Percentiles rank a stretch among this genome's conserved stretches.
Conservation (phyloP, 2,329 filamentous ascomycete genomes). For the Fusarium paranaense region DNA sequence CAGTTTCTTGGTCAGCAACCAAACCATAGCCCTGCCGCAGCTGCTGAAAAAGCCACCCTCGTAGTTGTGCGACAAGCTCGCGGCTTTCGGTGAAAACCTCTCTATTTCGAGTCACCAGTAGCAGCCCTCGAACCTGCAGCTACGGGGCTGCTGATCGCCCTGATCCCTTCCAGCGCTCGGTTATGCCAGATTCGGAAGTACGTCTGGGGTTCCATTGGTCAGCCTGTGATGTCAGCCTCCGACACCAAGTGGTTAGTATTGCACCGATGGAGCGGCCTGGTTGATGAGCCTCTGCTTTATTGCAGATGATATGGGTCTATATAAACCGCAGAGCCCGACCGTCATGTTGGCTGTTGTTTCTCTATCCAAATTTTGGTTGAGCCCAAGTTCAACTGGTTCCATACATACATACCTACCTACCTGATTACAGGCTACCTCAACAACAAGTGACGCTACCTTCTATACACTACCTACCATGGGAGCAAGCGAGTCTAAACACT, state of each 20-base stretch:
- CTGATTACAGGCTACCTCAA: not conserved
- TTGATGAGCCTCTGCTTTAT: not conserved
- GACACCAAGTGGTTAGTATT: not conserved
- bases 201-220: constrained; percentile 23
- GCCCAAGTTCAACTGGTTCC: not conserved
- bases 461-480: constrained; percentile 4
- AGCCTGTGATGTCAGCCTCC: constrained; percentile 1
- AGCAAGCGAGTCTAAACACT: not conserved
- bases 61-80: not conserved
- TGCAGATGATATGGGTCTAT: not conserved
- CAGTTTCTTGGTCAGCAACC: not conserved
- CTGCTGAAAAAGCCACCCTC: not conserved
- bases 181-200: constrained; percentile 25
- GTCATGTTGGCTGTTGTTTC: not conserved
- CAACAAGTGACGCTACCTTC: not conserved
- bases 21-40: not conserved
- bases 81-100: not conserved
- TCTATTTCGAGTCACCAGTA: not conserved
- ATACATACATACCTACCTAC: not conserved
- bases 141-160: not conserved
- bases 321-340: not conserved
- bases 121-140: not conserved
- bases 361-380: not conserved
- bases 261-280: not conserved
- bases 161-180: not conserved